phyloP scores from a whole-genome alignment of 208 protist genomes.

The Wallacemonas collosoma region DNA sequence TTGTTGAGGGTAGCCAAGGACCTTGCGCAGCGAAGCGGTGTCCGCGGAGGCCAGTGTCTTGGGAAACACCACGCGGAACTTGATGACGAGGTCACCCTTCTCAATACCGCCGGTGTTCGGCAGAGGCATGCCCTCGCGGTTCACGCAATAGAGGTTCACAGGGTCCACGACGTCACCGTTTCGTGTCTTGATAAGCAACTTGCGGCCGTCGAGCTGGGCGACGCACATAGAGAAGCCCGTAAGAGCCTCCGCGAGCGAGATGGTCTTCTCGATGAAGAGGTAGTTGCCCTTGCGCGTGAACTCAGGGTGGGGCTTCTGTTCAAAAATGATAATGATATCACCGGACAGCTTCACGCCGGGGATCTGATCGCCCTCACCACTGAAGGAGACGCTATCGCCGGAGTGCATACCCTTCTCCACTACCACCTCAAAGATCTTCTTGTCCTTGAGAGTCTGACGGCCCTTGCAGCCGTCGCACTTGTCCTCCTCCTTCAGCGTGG shows the following conservation, averaged over 20 bases:
- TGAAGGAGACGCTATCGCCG: slow-evolving; percentile 96
- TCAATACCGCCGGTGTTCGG: slow-evolving; percentile 88
- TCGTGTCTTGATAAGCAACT: slow-evolving; percentile 73
- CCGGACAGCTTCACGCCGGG: slow-evolving; percentile 93
- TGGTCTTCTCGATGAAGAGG: slow-evolving; percentile 92
- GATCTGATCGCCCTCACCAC: slow-evolving; percentile 96
- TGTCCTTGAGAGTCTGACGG: slow-evolving; percentile 94
- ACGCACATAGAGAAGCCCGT: slow-evolving; percentile 92
- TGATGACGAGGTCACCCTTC: slow-evolving; percentile 88
- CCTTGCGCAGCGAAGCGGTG: slow-evolving; percentile 56
- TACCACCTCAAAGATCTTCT: slow-evolving; percentile 97
- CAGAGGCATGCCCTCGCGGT: slow-evolving; percentile 94
- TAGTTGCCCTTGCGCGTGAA: slow-evolving; percentile 96
- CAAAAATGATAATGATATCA: slow-evolving; percentile 98
- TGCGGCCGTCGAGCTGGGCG: slow-evolving; percentile 91
- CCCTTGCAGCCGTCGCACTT: slow-evolving; percentile 95
- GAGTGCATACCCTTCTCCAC: slow-evolving; percentile 97
- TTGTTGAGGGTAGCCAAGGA: slow-evolving; percentile 79
- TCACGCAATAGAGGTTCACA: slow-evolving; percentile 77
- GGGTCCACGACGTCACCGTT: slow-evolving; percentile 85
- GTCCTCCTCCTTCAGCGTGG: slow-evolving; percentile 91
- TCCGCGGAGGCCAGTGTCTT: slow-evolving; percentile 47
- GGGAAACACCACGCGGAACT: slow-evolving; percentile 93
- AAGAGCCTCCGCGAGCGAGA: slow-evolving; percentile 95
- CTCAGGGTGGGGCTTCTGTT: slow-evolving; percentile 93